Conservation (phyloP, 2,329 filamentous ascomycete genomes). For the Arthrobotrys musiformis region DNA sequence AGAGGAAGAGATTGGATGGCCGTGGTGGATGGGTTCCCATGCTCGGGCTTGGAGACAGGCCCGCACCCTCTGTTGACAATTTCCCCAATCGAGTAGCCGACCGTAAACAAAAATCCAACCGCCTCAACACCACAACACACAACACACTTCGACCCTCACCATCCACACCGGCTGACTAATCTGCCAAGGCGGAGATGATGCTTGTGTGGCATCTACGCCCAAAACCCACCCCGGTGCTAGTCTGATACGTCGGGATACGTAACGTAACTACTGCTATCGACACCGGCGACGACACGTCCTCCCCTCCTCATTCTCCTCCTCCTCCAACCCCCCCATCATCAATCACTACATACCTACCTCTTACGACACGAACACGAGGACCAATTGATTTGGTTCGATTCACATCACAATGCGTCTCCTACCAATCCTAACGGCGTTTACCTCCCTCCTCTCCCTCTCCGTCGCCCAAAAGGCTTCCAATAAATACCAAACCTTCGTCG, state of each 20-base stretch:
- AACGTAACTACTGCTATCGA: conserved; percentile 10
- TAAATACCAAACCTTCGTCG: conserved; percentile 57
- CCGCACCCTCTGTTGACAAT: conserved; percentile 35
- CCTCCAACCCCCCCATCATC: neutral
- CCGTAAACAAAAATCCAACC: conserved; percentile 55
- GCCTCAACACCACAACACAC: conserved; percentile 25
- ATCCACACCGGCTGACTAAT: conserved; percentile 49
- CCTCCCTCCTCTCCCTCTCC: conserved; percentile 47
- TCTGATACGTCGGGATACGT: conserved; percentile 1
- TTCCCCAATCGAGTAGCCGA: conserved; percentile 38
- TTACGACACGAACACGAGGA: conserved; percentile 11
- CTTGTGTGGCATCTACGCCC: conserved; percentile 53
- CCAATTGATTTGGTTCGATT: conserved; percentile 52
- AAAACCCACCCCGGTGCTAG: conserved; percentile 26
- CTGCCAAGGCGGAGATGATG: conserved; percentile 17
- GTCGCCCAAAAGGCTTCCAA: conserved; percentile 40
- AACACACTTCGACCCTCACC: conserved; percentile 1
- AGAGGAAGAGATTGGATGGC: conserved; percentile 25
- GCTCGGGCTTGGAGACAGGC: neutral
- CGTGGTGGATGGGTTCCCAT: neutral
- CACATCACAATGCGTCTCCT: conserved; percentile 51
- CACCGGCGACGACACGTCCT: conserved; percentile 42
- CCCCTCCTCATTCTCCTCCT: neutral
- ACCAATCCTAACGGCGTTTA: conserved; percentile 33
- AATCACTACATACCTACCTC: conserved; percentile 12